Percentiles rank a stretch among this genome's conserved stretches.
Conservation (phyloP, 1,284 basidiomycete genomes). For the Heterobasidion irregulare region DNA sequence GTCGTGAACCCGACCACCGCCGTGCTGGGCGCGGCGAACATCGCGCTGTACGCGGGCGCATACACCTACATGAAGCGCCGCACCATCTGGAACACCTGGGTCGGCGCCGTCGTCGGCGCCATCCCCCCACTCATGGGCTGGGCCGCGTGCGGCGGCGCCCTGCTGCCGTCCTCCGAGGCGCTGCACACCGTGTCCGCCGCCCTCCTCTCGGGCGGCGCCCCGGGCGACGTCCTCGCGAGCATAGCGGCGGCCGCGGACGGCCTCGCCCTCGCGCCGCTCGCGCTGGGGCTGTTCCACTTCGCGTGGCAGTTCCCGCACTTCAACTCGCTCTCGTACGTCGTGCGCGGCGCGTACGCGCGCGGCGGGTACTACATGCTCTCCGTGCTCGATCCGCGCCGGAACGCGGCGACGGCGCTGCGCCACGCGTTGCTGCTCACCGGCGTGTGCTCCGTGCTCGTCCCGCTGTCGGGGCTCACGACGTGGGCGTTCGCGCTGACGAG, state of each 20-base stretch:
- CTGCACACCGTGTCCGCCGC: slow-evolving; percentile 56
- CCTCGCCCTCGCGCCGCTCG: slow-evolving; percentile 50
- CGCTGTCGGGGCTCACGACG: slow-evolving; percentile 81
- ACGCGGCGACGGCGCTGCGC: slow-evolving; percentile 80
- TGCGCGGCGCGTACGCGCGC: slow-evolving; percentile 86
- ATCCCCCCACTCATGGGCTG: slow-evolving; percentile 97
- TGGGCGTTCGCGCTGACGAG: slow-evolving; percentile 82
- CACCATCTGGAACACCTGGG: slow-evolving; percentile 89
- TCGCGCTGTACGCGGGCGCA: slow-evolving; percentile 83
- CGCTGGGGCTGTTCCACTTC: slow-evolving; percentile 79
- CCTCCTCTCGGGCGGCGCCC: slow-evolving; percentile 27
- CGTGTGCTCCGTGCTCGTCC: slow-evolving; percentile 75
- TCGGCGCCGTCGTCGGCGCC: slow-evolving; percentile 88
- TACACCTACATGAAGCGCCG: slow-evolving; percentile 96
- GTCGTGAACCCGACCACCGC: slow-evolving; percentile 90
- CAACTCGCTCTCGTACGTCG: slow-evolving; percentile 85
- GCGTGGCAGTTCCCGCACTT: slow-evolving; percentile 99
- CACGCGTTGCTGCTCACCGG: slow-evolving; percentile 79
- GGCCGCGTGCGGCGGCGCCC: slow-evolving; percentile 85
- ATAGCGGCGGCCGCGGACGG: slow-evolving; percentile 51
- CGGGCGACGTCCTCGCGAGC: slow-evolving; percentile 32
- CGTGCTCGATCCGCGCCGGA: slow-evolving; percentile 73
- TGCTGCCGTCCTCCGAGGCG: slow-evolving; percentile 58
- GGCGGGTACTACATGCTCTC: slow-evolving; percentile 94
- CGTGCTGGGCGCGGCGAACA: slow-evolving; percentile 76